Evolutionary conservation across 305 asterid genomes (phyloP).

Genomic region (Lippia alba): DNA sequence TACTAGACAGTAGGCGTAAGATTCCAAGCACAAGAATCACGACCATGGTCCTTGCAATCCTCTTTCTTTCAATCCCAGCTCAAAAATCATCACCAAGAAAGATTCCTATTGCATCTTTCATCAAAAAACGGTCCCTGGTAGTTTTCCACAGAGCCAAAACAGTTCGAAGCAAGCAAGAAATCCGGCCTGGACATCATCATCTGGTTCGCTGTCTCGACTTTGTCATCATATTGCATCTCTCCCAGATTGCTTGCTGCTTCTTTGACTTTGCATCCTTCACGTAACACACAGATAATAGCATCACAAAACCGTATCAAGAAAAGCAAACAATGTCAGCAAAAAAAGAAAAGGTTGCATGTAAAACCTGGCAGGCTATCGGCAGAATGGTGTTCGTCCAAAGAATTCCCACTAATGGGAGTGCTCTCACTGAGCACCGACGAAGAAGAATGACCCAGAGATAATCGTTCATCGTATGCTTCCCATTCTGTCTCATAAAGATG

Average conservation of each 20-base stretch:
- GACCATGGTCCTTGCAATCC: constrained; percentile 35
- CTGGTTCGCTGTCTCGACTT: constrained; percentile 35
- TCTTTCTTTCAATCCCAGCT: constrained; percentile 40
- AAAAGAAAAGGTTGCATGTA: not conserved
- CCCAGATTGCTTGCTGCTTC: constrained; percentile 37
- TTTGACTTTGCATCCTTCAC: constrained; percentile 43
- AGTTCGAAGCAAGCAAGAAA: constrained; percentile 45
- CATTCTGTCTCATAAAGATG: constrained; percentile 43
- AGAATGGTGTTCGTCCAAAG: constrained; percentile 50
- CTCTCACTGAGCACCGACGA: constrained; percentile 48
- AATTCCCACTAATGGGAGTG: constrained; percentile 47
- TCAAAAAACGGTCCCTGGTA: constrained; percentile 26
- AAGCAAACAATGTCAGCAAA: not conserved
- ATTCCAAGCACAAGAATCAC: constrained; percentile 40
- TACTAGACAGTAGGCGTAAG: constrained; percentile 42
- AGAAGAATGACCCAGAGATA: constrained; percentile 57
- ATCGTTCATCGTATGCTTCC: constrained; percentile 47
- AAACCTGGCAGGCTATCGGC: constrained; percentile 48
- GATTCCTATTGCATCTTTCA: constrained; percentile 47
- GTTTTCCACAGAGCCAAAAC: constrained; percentile 38
- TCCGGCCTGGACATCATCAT: constrained; percentile 51
- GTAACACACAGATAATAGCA: constrained; percentile 18
- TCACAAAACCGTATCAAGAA: constrained; percentile 19
- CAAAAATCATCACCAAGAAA: constrained; percentile 42
- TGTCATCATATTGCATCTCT: constrained; percentile 27